Percentiles rank a stretch among this genome's conserved stretches.
Evolutionary conservation across 139 green algal species (phyloP).

Genomic region (Ulvella scutata): DNA sequence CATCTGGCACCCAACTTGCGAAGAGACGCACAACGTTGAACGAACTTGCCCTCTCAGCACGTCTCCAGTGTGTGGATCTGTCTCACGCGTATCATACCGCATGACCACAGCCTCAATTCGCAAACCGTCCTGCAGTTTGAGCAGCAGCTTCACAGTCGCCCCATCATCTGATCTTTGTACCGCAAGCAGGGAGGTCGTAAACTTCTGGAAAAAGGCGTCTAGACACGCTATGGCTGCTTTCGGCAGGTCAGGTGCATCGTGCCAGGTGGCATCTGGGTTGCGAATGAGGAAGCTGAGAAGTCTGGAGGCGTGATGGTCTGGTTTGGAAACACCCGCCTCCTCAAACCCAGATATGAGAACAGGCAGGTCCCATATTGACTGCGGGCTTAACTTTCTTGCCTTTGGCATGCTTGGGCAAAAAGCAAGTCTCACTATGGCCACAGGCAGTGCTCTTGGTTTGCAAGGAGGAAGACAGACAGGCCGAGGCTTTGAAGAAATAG

Average conservation of each 20-base stretch:
- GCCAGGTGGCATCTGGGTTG: slow-evolving; percentile 29
- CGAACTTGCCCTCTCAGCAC: slow-evolving; percentile 30
- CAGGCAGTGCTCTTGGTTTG: no score
- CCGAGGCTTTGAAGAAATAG: no score
- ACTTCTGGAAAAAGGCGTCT: slow-evolving; percentile 27
- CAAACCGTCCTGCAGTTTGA: slow-evolving; percentile 82
- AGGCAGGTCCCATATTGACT: slow-evolving; percentile 40
- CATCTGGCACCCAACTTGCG: slow-evolving; percentile 85
- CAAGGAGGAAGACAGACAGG: no score
- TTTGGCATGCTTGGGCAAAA: slow-evolving; percentile 30
- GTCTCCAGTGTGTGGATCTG: slow-evolving; percentile 25
- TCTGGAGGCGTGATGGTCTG: slow-evolving; percentile 11
- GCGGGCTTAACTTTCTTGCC: slow-evolving; percentile 9
- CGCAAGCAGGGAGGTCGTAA: slow-evolving; percentile 32
- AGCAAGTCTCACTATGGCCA: no score
- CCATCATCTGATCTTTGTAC: slow-evolving; percentile 33
- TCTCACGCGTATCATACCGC: slow-evolving; percentile 68
- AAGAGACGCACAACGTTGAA: slow-evolving; percentile 71
- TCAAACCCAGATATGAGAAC: slow-evolving; percentile 30
- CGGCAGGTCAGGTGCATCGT: slow-evolving; percentile 52
- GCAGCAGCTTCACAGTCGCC: slow-evolving; percentile 71
- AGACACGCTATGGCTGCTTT: slow-evolving; percentile 35
- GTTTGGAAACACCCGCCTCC: slow-evolving; percentile 31
- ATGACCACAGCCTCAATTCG: slow-evolving; percentile 80
- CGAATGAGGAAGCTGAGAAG: slow-evolving; percentile 36